A percentile compares a stretch with the other conserved stretches of the same genome.
These are phyloP conservation scores for Trichosporon asahii DNA, from an alignment of 1,284 basidiomycete genomes.

Conservation along the genomic window DNA sequence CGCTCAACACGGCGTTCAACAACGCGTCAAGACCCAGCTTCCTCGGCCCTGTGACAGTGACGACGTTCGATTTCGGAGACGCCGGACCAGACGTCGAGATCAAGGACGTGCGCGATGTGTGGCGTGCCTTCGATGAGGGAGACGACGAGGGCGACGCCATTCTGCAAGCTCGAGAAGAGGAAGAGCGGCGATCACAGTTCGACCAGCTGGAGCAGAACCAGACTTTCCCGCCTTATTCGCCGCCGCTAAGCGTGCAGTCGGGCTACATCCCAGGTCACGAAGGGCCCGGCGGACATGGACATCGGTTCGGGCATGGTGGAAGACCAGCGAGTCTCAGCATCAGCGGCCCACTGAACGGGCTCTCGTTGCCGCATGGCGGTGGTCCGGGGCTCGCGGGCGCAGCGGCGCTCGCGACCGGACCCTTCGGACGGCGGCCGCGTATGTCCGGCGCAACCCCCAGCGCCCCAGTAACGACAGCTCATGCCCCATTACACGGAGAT, in stretches of 20 bases:
- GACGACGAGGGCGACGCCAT: slow-evolving; percentile 62
- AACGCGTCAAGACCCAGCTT: slow-evolving; percentile 76
- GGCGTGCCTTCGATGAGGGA: slow-evolving; percentile 81
- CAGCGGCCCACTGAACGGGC: not conserved
- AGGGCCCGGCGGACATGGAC: not conserved
- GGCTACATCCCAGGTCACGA: not conserved
- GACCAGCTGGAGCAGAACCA: not conserved
- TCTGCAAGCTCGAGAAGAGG: slow-evolving; percentile 9
- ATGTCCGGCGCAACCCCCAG: not conserved
- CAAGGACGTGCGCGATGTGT: slow-evolving; percentile 87
- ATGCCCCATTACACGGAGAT: not conserved
- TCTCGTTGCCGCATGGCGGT: not conserved
- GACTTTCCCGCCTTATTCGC: not conserved
- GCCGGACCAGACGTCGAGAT: slow-evolving; percentile 80
- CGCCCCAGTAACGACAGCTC: not conserved
- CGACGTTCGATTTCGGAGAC: slow-evolving; percentile 81
- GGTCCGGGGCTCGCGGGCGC: not conserved
- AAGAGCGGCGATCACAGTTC: not conserved
- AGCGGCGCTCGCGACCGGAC: not conserved
- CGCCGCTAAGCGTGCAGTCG: not conserved
- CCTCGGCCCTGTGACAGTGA: slow-evolving; percentile 84
- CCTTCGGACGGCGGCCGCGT: not conserved
- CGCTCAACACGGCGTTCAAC: slow-evolving; percentile 76
- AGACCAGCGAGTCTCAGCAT: not conserved
- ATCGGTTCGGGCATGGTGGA: not conserved